phyloP scores from a whole-genome alignment of 768 basidiomycete species.

The Phanerodontia chrysosporium region DNA sequence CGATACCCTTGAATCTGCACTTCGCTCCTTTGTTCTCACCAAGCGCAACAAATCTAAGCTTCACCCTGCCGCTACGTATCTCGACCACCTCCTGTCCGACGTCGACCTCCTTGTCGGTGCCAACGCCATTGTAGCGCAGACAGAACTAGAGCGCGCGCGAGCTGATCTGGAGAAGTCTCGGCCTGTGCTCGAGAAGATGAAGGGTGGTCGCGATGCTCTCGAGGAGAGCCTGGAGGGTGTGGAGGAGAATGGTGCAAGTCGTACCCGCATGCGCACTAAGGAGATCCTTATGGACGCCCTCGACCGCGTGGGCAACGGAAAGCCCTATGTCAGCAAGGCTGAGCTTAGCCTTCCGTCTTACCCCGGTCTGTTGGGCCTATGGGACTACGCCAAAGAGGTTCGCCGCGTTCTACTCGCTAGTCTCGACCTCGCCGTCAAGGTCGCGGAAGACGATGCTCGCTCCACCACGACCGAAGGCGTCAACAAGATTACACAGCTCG shows the following conservation, averaged over 20 bases:
- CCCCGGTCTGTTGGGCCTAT: slow-evolving; percentile 76
- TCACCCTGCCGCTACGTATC: slow-evolving; percentile 87
- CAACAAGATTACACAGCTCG: slow-evolving; percentile 59
- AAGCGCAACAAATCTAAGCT: slow-evolving; percentile 97
- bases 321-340: slow-evolving; percentile 52
- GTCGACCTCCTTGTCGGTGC: slow-evolving; percentile 82
- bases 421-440: slow-evolving; percentile 72
- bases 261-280: slow-evolving; percentile 51
- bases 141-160: slow-evolving; percentile 69
- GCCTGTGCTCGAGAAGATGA: slow-evolving; percentile 89
- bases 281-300: slow-evolving; percentile 62
- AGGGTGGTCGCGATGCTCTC: slow-evolving; percentile 61
- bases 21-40: slow-evolving; percentile 92
- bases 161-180: slow-evolving; percentile 63
- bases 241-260: slow-evolving; percentile 70
- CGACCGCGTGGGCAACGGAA: slow-evolving; percentile 72
- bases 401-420: slow-evolving; percentile 71
- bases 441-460: slow-evolving; percentile 84
- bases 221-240: slow-evolving; percentile 75
- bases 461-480: slow-evolving; percentile 62
- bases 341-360: slow-evolving; percentile 65
- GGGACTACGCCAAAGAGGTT: slow-evolving; percentile 84
- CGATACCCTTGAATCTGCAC: slow-evolving; percentile 80
- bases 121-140: slow-evolving; percentile 82
- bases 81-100: slow-evolving; percentile 85